A percentile compares a stretch with the other conserved stretches of the same genome.
phyloP scores from a whole-genome alignment of 345 rosid species.

The Ailanthus altissimus region DNA sequence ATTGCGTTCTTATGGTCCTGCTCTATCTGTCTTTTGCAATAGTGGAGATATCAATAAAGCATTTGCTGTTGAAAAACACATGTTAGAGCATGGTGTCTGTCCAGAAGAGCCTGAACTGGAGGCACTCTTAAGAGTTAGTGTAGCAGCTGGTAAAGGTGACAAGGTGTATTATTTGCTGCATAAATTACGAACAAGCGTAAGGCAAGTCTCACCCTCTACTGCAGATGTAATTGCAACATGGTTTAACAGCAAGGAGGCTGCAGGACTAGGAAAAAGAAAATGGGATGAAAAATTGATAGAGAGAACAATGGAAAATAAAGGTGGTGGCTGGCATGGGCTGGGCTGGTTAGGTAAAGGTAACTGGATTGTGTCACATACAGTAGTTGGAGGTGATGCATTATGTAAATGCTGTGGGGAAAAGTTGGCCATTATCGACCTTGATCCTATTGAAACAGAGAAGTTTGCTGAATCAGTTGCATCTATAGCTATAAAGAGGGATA shows the following conservation, averaged over 20 bases:
- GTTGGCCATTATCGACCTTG: conserved; percentile 60
- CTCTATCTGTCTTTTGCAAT: conserved; percentile 49
- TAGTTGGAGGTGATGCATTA: conserved; percentile 45
- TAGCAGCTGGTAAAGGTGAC: conserved; percentile 51
- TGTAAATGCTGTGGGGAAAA: conserved; percentile 64
- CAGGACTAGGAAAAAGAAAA: conserved; percentile 50
- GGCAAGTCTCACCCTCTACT: conserved; percentile 54
- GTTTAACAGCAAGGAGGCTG: conserved; percentile 55
- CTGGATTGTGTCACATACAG: conserved; percentile 47
- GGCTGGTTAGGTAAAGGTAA: conserved; percentile 75
- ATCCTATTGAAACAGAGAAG: conserved; percentile 60
- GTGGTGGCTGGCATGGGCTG: conserved; percentile 77
- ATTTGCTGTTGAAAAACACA: conserved; percentile 58
- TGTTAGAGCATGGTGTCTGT: conserved; percentile 61
- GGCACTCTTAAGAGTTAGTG: conserved; percentile 55
- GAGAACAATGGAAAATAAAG: conserved; percentile 47
- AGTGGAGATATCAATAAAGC: conserved; percentile 50
- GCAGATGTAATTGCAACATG: conserved; percentile 49
- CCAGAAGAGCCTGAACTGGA: conserved; percentile 69
- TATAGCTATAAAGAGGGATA: conserved; percentile 55
- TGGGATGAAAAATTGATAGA: conserved; percentile 40
- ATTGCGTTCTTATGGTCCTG: conserved; percentile 69
- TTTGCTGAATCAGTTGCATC: conserved; percentile 66
- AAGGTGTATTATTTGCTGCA: conserved; percentile 68
- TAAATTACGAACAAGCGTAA: conserved; percentile 48